Evolutionary conservation across 169 alveolate genomes (phyloP), one percentile per base, ranked within the genome.

Genomic region (Cardiosporidium cionae): DNA sequence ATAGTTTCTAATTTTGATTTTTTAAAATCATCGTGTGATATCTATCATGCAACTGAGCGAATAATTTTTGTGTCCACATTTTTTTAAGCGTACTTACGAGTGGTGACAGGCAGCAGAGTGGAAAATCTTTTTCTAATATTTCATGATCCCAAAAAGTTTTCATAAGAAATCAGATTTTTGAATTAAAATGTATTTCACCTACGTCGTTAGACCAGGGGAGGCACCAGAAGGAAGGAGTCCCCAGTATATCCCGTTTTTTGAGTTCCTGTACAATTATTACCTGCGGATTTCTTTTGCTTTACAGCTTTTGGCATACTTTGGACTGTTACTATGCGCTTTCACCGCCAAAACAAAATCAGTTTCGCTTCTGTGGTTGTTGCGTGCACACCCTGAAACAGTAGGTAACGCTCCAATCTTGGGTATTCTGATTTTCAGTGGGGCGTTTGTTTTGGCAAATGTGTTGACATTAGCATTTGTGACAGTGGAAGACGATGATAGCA

Each of bases 211-310:
- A 53, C 96, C 96, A 52, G 96, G 96, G 23, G 96, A 92, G 87
- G 96, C 96, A 37, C 96, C 96, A 23, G 96, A 91, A 81, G 94
- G 96, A 69, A 89, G 96, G 31, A 93, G 94, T 9, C 96, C 96
- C 23, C 96, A 92, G 76, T 90, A 89, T 70, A 91, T 87, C 78
- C 96, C 96, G 37, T 78, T 92, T 68, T 91, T 93, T 91, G 93
- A 87, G 74, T 88, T 89, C 37, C 65, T 89, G 52, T 90, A 88
- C 86, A 86, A 91, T 72, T 90, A 82, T 84, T 89, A 91, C 81
- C 88, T 92, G 5, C 83, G 96, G 27, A 76, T 90, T 7, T 96
- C 96, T 22, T 84, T 91, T 75, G 76, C 86, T 44, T 72, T 86
- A 37, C 94, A 89, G 65, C 73, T 89, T 23, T 63, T 74, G 52